Evolutionary conservation across 768 basidiomycete genomes (phyloP), one percentile per base, ranked within the genome.

Genomic region (Agrocybe pediades): DNA sequence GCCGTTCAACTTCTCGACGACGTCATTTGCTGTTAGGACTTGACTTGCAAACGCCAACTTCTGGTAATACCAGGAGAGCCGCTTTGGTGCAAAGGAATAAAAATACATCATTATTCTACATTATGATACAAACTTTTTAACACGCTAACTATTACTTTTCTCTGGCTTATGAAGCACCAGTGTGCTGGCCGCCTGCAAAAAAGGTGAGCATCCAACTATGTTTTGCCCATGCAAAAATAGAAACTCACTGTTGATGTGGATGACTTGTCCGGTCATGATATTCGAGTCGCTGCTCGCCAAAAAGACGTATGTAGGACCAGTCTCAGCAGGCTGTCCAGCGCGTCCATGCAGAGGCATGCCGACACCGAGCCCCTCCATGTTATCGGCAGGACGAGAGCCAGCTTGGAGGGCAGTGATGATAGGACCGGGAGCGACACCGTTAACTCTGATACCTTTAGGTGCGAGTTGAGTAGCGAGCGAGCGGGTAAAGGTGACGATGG

Each of bases 341-440:
- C 74, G 72, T 29, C 78, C 81, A 55, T 78, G 76, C 9, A 81
- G 69, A 4, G 81, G 81, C 33, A 74, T 51, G 2, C 79, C 79
- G 49, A 81, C 71, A 15, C 75, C 77, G 55, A 76, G 78, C 16
- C 74, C 72, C 54, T 85, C 80, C 82, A 83, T 85, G 59, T 82
- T 71, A 27, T 85, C 81, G 6, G 74, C 72, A 0, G 73, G 66
- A 46, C 84, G 73, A 3, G 80, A 82, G 0, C 80, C 76, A 4
- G 84, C 77, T 59, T 85, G 84, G 4, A 86, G 72, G 0, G 84
- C 78, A 0, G 84, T 84, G 59, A 79, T 74, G 42, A 85, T 77
- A 8, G 81, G 82, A 1, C 85, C 82, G 21, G 79, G 76, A 2
- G 74, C 74, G n/a, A 82, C 71, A 2, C 69, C 74, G 58, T 83